Evolutionary conservation across 768 basidiomycete species (phyloP), one percentile per base, ranked within the genome.

Genomic region (Chalciporus sphaerocephalus): DNA sequence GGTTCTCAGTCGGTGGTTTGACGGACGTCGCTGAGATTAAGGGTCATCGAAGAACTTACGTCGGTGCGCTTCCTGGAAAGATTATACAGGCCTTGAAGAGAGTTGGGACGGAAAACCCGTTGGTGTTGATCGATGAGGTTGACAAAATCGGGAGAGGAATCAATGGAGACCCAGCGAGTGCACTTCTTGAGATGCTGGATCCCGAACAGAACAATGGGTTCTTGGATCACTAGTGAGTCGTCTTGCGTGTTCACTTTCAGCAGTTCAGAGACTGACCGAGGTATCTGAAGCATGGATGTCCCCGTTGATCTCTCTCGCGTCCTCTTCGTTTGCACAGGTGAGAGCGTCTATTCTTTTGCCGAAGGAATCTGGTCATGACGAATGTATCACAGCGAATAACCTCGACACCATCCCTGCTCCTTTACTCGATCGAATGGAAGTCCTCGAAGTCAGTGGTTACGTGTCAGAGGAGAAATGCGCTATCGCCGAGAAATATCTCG

Each of bases 11-110:
- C 4, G 95, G 96, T 52, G 95, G 96, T 12, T 67, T 99, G 61
- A 92, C 92, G 38, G 96, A 99, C 64, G 93, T 98, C 1, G 96
- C 96, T 44, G 96, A 98, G 76, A 97, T 99, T 60, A 98, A 98
- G 69, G 96, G 96, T 1, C 96, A 99, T 61, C 72, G 96, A 57
- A 73, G 96, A 62, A 99, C 95, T n/a, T 98, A 96, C 61, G 91
- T 94, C 42, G 91, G 88, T 42, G 93, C 92, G 0, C 74, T 96
- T 34, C 93, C 93, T 0, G 92, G 93, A 27, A 96, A 95, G 75
- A 92, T 94, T 48, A 91, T 95, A 44, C 92, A 95, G 60, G 93
- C 93, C 0, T 68, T 95, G 51, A 95, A 93, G 69, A 81, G 92
- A 27, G 91, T 94, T 20, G 89, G 90, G 11, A 92, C 90, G 13